A percentile compares a stretch with the other conserved stretches of the same genome.
Evolutionary conservation across 345 rosid species (phyloP).

Genomic region (Linum tenue): DNA sequence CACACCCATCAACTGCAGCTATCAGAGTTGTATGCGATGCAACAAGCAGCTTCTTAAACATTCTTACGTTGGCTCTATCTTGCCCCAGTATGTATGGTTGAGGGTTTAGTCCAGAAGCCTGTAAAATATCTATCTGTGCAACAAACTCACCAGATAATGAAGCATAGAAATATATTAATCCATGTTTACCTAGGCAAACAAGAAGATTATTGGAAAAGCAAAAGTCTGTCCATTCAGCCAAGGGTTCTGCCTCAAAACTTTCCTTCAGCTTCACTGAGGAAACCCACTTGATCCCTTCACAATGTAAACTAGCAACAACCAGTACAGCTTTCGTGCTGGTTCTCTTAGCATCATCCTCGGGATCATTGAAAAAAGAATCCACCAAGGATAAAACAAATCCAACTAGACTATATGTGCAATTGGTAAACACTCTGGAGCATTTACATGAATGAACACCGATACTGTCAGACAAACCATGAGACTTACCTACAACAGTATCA

Average conservation of each 20-base stretch:
- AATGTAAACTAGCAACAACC: constrained; percentile 50
- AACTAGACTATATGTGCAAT: constrained; percentile 56
- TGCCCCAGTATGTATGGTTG: constrained; percentile 23
- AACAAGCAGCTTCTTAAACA: constrained; percentile 60
- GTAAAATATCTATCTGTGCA: constrained; percentile 46
- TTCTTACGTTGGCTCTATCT: constrained; percentile 31
- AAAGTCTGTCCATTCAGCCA: constrained; percentile 69
- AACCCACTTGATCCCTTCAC: constrained; percentile 73
- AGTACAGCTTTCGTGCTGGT: constrained; percentile 33
- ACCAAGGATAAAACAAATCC: constrained; percentile 60
- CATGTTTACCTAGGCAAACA: constrained; percentile 71
- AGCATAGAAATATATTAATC: constrained; percentile 51
- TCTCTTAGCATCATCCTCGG: constrained; percentile 27
- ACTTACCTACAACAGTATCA: constrained; percentile 22
- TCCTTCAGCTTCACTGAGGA: constrained; percentile 57
- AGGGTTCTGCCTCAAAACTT: constrained; percentile 24
- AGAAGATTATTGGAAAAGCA: constrained; percentile 70
- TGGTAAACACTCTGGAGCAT: constrained; percentile 72
- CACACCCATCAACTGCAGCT: constrained; percentile 73
- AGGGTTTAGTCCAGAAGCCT: constrained; percentile 37
- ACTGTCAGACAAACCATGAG: constrained; percentile 21
- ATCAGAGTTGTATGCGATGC: constrained; percentile 62
- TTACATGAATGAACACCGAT: constrained; percentile 35
- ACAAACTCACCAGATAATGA: constrained; percentile 59
- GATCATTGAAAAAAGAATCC: constrained; percentile 26